phyloP scores from a whole-genome alignment of 352 stramenopile genomes.

The Nothophytophthora sp. region DNA sequence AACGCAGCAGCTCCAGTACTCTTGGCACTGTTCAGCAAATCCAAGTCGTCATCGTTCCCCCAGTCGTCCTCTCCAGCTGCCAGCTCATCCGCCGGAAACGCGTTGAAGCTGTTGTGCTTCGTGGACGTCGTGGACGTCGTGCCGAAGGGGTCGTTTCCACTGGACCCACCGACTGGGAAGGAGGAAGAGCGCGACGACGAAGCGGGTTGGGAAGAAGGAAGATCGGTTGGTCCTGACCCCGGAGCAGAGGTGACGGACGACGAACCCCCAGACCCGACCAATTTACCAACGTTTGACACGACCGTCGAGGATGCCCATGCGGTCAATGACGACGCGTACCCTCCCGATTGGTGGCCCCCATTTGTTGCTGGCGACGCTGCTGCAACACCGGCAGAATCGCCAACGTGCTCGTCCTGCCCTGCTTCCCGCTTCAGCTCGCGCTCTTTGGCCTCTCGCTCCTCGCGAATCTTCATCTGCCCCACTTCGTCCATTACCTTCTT shows the following conservation, averaged over 20 bases:
- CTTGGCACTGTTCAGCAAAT: conserved; percentile 47
- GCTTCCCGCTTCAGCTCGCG: conserved; percentile 56
- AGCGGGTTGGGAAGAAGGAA: conserved; percentile 7
- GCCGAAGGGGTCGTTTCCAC: conserved; percentile 12
- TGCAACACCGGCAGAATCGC: conserved; percentile 5
- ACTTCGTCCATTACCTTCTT: conserved; percentile 80
- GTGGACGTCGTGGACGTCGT: conserved; percentile 17
- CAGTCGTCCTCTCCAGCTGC: conserved; percentile 59
- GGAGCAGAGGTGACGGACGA: conserved; percentile 23
- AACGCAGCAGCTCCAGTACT: conserved; percentile 22
- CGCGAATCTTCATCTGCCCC: conserved; percentile 77
- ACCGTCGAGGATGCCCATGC: conserved; percentile 79
- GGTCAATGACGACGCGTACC: conserved; percentile 68
- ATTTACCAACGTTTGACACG: conserved; percentile 65
- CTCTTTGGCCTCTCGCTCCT: conserved; percentile 64
- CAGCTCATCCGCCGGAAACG: conserved; percentile 50
- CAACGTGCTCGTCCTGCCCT: conserved; percentile 25
- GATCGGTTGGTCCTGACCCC: too few species aligned
- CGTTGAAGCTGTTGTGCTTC: conserved; percentile 28
- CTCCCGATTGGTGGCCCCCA: conserved; percentile 30
- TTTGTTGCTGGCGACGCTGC: conserved; percentile 13
- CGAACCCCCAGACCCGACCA: conserved; percentile 44
- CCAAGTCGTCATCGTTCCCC: conserved; percentile 65
- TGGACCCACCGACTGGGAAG: conserved; percentile 14
- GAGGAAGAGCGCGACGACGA: conserved; percentile 32